phyloP scores from a whole-genome alignment of 2,329 filamentous ascomycete species.

The Colletotrichum lentis region DNA sequence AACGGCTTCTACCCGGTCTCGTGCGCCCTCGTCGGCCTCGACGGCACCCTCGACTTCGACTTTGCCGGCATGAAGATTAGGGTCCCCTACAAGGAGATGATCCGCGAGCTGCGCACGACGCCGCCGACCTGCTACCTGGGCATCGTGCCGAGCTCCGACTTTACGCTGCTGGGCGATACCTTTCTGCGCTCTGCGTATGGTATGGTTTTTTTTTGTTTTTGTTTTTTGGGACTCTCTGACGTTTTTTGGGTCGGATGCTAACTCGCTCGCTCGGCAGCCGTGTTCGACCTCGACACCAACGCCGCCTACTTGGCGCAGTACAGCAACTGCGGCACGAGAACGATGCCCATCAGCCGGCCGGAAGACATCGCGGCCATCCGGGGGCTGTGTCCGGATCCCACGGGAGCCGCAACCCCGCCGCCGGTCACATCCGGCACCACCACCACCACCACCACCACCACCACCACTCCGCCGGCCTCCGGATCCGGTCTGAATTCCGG shows the following conservation, averaged over 20 bases:
- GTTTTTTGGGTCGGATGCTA: not conserved
- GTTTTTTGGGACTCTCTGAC: too few species aligned
- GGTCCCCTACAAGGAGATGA: conserved; percentile 60
- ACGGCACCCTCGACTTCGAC: conserved; percentile 58
- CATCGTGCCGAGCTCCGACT: conserved; percentile 56
- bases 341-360: conserved; percentile 31
- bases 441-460: conserved; percentile 23
- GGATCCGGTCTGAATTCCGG: not conserved
- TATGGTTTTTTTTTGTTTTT: too few species aligned
- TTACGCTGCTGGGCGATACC: conserved; percentile 65
- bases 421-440: conserved; percentile 20
- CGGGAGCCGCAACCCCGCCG: not conserved
- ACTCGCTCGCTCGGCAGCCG: conserved; percentile 45
- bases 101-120: conserved; percentile 47
- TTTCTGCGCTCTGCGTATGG: conserved; percentile 65
- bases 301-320: conserved; percentile 61
- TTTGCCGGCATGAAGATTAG: conserved; percentile 58
- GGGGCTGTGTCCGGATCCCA: conserved; percentile 17
- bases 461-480: conserved; percentile 3
- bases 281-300: conserved; percentile 61
- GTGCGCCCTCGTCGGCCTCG: conserved; percentile 52
- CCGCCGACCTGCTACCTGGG: conserved; percentile 58
- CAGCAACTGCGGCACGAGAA: conserved; percentile 56
- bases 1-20: conserved; percentile 58
- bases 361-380: conserved; percentile 33